phyloP scores from a whole-genome alignment of 2,329 filamentous ascomycete species.

The Fonsecaea pedrosoi region DNA sequence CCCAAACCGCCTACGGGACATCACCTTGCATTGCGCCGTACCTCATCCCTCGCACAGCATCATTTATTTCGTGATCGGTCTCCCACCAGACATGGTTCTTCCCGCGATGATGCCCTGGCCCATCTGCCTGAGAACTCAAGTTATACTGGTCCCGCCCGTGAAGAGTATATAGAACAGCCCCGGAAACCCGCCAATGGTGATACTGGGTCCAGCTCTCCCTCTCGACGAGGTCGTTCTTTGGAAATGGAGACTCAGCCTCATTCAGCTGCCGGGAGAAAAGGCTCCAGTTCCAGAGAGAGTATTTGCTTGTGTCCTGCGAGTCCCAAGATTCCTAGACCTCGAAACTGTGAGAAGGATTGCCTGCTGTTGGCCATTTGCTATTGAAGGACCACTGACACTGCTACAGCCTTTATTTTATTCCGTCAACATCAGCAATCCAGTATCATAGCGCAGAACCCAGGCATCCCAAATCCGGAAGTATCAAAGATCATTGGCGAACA shows the following conservation, averaged over 20 bases:
- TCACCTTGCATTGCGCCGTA: conserved; percentile 44
- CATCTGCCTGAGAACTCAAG: conserved; percentile 23
- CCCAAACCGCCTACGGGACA: conserved; percentile 48
- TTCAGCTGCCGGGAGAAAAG: conserved; percentile 3
- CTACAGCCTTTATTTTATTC: conserved; percentile 94
- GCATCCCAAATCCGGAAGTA: conserved; percentile 91
- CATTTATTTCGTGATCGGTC: conserved; percentile 36
- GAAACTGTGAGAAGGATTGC: conserved; percentile 66
- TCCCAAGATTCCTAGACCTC: conserved; percentile 72
- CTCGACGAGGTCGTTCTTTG: conserved; percentile 20
- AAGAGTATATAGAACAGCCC: conserved; percentile 19
- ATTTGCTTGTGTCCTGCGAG: conserved; percentile 74
- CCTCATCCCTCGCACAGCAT: conserved; percentile 40
- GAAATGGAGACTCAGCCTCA: conserved; percentile 22
- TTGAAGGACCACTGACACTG: conserved; percentile 22
- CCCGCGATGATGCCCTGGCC: conserved; percentile 27
- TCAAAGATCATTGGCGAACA: conserved; percentile 95
- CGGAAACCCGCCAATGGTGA: conserved; percentile 14
- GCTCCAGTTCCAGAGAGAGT: conserved; percentile 27
- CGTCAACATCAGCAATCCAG: conserved; percentile 87
- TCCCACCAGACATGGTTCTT: conserved; percentile 17
- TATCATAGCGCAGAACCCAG: conserved; percentile 82
- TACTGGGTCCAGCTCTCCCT: conserved; percentile 18
- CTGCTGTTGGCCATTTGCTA: conserved; percentile 25
- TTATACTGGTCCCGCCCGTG: conserved; percentile 2